Conservation (phyloP, 495 filamentous ascomycete genomes). For the Xylaria scruposa region DNA sequence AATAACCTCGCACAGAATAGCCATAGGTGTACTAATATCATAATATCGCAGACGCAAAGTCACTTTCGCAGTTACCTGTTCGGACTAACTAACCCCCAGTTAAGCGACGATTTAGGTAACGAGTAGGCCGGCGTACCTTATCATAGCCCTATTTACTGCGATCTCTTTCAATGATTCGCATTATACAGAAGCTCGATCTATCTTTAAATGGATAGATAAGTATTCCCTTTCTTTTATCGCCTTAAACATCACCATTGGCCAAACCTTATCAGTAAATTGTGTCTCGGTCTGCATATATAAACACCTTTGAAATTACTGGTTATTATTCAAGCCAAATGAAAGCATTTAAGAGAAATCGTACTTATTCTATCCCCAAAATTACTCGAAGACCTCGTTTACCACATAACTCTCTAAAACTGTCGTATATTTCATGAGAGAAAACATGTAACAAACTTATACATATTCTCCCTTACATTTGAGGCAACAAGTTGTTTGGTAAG, state of each 20-base stretch:
- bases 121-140: not conserved
- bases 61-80: not conserved
- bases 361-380: not conserved
- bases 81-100: not conserved
- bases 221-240: too few relatives aligned
- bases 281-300: not conserved
- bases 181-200: not conserved
- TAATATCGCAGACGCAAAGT: not conserved
- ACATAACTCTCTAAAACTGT: not conserved
- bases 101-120: not conserved
- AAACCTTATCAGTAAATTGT: not conserved
- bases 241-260: not conserved
- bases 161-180: not conserved
- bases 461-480: not conserved
- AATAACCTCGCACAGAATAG: not conserved
- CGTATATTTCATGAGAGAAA: not conserved
- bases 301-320: not conserved
- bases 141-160: not conserved
- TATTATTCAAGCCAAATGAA: not conserved
- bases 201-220: not conserved
- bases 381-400: not conserved
- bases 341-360: not conserved
- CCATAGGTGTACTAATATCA: not conserved
- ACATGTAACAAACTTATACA: too few relatives aligned
- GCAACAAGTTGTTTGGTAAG: not conserved